Conservation (phyloP, 345 rosid genomes). For the Citrus sp. region DNA sequence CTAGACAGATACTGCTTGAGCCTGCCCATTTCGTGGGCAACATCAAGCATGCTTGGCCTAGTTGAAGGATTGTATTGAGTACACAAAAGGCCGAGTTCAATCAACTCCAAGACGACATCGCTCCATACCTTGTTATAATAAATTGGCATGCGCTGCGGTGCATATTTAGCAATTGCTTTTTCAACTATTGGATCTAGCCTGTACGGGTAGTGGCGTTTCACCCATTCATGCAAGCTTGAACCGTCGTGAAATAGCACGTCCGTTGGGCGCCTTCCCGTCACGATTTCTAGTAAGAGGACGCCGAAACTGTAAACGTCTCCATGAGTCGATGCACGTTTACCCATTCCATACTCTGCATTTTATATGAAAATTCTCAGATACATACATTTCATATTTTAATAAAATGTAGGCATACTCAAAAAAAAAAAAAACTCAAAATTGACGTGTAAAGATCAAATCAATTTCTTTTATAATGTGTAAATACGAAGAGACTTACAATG, state of each 20-base stretch:
- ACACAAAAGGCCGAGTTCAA: conserved; percentile 83
- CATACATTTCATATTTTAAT: no score
- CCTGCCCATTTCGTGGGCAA: conserved; percentile 67
- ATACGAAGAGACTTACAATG: no score
- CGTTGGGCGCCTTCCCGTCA: conserved; percentile 70
- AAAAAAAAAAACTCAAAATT: no score
- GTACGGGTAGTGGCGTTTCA: conserved; percentile 65
- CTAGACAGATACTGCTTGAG: conserved; percentile 62
- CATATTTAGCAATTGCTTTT: conserved; percentile 46
- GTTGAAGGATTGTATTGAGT: conserved; percentile 67
- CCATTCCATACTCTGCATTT: conserved; percentile 78
- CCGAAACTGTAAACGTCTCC: conserved; percentile 96
- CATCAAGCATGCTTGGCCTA: conserved; percentile 84
- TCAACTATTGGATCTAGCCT: conserved; percentile 58
- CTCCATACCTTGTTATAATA: conserved; percentile 36
- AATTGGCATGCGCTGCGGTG: conserved; percentile 32
- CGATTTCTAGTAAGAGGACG: conserved; percentile 69
- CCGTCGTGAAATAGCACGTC: conserved; percentile 54
- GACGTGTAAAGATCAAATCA: no score
- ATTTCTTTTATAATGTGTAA: not conserved
- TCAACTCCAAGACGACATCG: conserved; percentile 65
- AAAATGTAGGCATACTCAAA: no score
- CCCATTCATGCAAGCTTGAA: conserved; percentile 73
- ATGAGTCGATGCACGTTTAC: conserved; percentile 63
- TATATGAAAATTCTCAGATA: not conserved